These are phyloP conservation scores for Gossypium sturtianum DNA, from an alignment of 345 rosid genomes.

Conservation along the genomic window DNA sequence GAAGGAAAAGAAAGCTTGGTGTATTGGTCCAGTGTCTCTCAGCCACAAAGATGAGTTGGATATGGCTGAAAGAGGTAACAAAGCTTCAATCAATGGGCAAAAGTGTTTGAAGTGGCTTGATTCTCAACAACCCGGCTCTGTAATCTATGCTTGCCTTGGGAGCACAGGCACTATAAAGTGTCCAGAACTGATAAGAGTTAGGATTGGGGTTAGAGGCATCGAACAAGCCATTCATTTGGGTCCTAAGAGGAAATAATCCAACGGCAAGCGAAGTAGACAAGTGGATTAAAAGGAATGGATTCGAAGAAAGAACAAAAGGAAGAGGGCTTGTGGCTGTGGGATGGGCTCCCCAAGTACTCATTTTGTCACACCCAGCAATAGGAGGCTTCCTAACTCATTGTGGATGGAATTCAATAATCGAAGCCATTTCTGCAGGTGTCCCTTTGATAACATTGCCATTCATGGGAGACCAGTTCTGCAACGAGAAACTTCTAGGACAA, in stretches of 20 bases:
- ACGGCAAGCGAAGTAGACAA: neutral
- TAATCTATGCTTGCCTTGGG: neutral
- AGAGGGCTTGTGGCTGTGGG: neutral
- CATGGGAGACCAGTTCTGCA: neutral
- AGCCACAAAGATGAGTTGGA: neutral
- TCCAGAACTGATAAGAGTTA: neutral
- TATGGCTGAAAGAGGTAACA: neutral
- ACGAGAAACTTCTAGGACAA: neutral
- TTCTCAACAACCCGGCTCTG: neutral
- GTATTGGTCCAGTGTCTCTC: slow-evolving; percentile 5
- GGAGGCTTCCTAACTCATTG: neutral
- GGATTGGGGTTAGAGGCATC: slow-evolving; percentile 1
- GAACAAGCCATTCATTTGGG: slow-evolving; percentile 2
- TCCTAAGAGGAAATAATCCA: neutral
- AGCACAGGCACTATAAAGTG: neutral
- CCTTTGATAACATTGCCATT: neutral
- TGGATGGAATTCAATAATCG: neutral
- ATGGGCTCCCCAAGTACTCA: slow-evolving; percentile 1
- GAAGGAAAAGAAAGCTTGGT: neutral
- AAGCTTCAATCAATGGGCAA: neutral
- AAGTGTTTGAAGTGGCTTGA: neutral
- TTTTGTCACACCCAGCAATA: neutral
- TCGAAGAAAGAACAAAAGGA: neutral
- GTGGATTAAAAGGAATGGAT: neutral
- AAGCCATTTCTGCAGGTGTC: neutral